Base-by-base conservation (phyloP, 345 rosid species). In the Eucalyptus curtisii region DNA sequence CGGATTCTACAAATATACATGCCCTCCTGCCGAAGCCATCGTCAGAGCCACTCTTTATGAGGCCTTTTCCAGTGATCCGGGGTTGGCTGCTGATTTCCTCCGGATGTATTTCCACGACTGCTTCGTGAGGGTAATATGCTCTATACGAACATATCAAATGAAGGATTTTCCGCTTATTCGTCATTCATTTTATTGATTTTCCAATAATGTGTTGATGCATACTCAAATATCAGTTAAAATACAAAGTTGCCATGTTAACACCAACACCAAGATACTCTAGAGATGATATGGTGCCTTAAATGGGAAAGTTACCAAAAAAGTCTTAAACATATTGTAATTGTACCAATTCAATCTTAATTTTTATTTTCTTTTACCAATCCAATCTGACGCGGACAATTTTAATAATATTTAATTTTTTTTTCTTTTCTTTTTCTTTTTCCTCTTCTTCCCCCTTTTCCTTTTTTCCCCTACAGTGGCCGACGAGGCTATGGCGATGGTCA, bases 101-200 rank as follows among this genome's bases (percentile, higher is more conserved):
- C 86, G 92, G 87, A 87, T 91, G 92, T 87, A 87, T 59, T 90
- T 91, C 88, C 91, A 91, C 49, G 92, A 91, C 49, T 91, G 92
- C 68, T 91, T 91, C 59, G 91, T 91, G 20, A 90, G 91, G 89
- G 92, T 91, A 88, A 49, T 45, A 25, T 20, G 17, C 30, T 81
- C 17, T 6, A 5, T 5, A 40, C 27, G 84, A 19, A 47, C 27
- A 13, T 68, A 22, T 59, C 31, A 37, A 33, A 45, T 33, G n/a
- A 40, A 10, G 40, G 79, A 52, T 47, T 25, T 14, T 33, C 27
- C 8, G 0, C 37, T 71, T 68, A n/a, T 0, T 30, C 5, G 7
- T 44, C 53, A n/a, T 31, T 15, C 5, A 37, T 86, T 53, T 49
- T 31, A 7, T 30, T 86, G 64, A 17, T 55, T 55, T 31, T 86